Conservation (phyloP, 2,329 filamentous ascomycete genomes). For the Ceratocystis huliohia region DNA sequence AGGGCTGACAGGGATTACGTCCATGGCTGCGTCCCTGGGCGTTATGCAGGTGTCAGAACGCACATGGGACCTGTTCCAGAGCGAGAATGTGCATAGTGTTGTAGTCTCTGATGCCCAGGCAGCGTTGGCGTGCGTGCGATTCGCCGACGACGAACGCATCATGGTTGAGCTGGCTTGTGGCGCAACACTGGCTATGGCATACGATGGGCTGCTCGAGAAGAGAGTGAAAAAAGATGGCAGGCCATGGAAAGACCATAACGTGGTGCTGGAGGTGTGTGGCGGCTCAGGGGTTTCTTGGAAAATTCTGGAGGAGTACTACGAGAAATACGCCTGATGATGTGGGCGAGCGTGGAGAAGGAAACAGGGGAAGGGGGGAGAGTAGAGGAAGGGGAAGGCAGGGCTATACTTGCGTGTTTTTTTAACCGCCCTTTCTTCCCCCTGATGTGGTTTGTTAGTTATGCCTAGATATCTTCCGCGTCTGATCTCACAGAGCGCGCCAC, state of each 20-base stretch:
- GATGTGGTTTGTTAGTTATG: slow-evolving; percentile 4
- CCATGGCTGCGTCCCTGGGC: slow-evolving; percentile 61
- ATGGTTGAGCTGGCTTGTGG: slow-evolving; percentile 80
- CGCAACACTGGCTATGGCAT: slow-evolving; percentile 59
- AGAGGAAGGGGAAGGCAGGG: neutral
- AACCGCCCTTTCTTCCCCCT: neutral
- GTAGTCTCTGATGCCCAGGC: slow-evolving; percentile 50
- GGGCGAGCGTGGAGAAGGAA: neutral
- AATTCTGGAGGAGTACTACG: slow-evolving; percentile 46
- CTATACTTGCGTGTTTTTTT: neutral
- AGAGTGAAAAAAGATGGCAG: slow-evolving; percentile 47
- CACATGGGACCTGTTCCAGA: slow-evolving; percentile 50
- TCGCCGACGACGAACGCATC: slow-evolving; percentile 70
- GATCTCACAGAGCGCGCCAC: slow-evolving; percentile 3
- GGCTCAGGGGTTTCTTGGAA: slow-evolving; percentile 54
- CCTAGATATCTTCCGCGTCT: slow-evolving; percentile 6
- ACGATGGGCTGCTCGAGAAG: slow-evolving; percentile 39
- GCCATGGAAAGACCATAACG: slow-evolving; percentile 52
- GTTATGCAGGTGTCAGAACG: slow-evolving; percentile 56
- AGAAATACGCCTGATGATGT: slow-evolving; percentile 29
- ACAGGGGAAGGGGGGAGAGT: neutral
- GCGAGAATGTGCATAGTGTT: slow-evolving; percentile 28
- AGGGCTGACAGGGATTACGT: slow-evolving; percentile 59
- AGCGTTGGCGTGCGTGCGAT: slow-evolving; percentile 58
- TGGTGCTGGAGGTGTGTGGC: slow-evolving; percentile 79